A percentile compares a stretch with the other conserved stretches of the same genome.
Evolutionary conservation across 73 alveolate species (phyloP).

Genomic region (Effrenium voratum): DNA sequence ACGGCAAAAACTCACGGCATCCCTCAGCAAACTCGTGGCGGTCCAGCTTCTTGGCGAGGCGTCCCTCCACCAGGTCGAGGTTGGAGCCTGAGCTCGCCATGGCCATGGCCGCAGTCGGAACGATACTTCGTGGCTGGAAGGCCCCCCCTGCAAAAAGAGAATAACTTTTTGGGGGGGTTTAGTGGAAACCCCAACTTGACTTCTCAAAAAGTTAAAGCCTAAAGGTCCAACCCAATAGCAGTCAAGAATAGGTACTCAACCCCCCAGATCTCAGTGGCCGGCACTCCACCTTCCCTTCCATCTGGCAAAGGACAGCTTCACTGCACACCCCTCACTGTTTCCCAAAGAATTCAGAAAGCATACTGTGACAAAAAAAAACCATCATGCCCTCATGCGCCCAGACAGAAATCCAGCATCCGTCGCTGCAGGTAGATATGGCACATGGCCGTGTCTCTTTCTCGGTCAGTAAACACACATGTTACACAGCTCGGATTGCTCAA

Average conservation of each 20-base stretch:
- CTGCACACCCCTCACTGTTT: background rate
- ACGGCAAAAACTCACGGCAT: background rate
- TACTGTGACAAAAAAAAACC: background rate
- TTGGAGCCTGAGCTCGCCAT: constrained; percentile 16
- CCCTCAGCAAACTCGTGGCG: background rate
- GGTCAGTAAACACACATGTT: background rate
- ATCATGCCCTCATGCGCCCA: background rate
- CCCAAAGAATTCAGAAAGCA: background rate
- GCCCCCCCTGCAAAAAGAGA: background rate
- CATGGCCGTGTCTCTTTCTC: background rate
- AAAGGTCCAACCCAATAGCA: background rate
- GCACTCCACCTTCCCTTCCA: constrained; percentile 49
- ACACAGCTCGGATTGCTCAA: no score
- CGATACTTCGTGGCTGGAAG: background rate
- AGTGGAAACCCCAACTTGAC: background rate
- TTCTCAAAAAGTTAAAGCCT: background rate
- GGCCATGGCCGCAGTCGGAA: background rate
- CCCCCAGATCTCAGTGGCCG: background rate
- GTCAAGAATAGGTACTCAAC: background rate
- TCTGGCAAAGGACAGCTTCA: background rate
- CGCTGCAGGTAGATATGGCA: background rate
- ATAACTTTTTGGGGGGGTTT: background rate
- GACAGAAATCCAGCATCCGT: background rate
- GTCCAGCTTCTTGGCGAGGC: constrained; percentile 41
- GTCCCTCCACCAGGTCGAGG: constrained; percentile 33